Evolutionary conservation across 352 stramenopile genomes (phyloP).

Genomic region (Phytopythium montanum): DNA sequence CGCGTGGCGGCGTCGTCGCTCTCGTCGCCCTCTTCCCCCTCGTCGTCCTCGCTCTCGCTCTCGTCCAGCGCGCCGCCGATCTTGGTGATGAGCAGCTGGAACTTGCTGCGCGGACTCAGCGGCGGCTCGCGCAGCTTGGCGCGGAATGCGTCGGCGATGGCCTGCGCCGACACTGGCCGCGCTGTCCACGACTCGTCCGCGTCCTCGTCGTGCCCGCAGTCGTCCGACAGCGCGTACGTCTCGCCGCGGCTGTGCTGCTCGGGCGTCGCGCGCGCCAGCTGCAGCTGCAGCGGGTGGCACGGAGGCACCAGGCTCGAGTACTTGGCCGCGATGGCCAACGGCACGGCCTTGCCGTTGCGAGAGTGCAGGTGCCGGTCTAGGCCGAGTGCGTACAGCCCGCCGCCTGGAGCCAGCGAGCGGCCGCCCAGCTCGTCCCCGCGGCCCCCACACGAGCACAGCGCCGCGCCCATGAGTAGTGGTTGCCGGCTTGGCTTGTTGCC

Average conservation of each 20-base stretch:
- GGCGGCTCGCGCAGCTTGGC: slow-evolving; percentile 66
- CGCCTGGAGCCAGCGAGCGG: slow-evolving; percentile 5
- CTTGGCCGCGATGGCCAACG: slow-evolving; percentile 21
- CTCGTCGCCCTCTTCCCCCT: slow-evolving; percentile 1
- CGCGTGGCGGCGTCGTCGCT: background rate
- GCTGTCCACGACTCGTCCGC: slow-evolving; percentile 14
- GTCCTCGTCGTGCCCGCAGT: slow-evolving; percentile 21
- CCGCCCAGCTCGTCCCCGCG: slow-evolving; percentile 29
- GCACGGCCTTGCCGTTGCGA: slow-evolving; percentile 21
- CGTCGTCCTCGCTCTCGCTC: background rate
- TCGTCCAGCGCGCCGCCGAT: slow-evolving; percentile 3
- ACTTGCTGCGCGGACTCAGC: slow-evolving; percentile 68
- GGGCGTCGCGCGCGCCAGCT: slow-evolving; percentile 1
- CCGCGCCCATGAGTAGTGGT: slow-evolving; percentile 47
- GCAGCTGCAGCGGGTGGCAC: slow-evolving; percentile 8
- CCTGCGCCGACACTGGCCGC: slow-evolving; percentile 36
- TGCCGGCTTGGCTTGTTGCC: no score
- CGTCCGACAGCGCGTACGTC: slow-evolving; percentile 55
- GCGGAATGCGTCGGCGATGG: slow-evolving; percentile 62
- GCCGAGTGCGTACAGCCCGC: slow-evolving; percentile 21
- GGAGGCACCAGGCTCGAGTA: slow-evolving; percentile 16
- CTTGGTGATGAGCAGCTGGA: slow-evolving; percentile 37
- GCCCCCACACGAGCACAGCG: slow-evolving; percentile 45
- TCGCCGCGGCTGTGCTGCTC: slow-evolving; percentile 35
- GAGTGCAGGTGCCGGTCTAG: slow-evolving; percentile 35